These are phyloP conservation scores for Neoarthrinium moseri DNA, from an alignment of 2,329 filamentous ascomycete genomes.

Conservation along the genomic window DNA sequence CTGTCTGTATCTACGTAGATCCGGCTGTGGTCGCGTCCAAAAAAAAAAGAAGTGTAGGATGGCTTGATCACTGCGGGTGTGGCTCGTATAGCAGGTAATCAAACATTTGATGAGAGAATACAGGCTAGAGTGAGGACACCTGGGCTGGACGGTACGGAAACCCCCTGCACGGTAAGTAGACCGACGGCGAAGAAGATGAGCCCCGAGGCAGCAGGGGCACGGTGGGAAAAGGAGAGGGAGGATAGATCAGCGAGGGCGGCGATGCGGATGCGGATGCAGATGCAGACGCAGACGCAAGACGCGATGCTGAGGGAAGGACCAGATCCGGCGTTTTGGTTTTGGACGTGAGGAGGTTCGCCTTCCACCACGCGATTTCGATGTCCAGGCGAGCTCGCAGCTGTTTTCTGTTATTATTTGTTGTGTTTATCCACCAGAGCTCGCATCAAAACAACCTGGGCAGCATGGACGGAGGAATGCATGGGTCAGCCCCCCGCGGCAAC, in stretches of 20 bases:
- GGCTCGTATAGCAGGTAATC: conserved; percentile 9
- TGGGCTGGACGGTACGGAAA: too few species aligned
- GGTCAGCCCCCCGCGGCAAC: neutral
- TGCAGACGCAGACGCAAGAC: too few species aligned
- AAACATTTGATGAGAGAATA: conserved; percentile 10
- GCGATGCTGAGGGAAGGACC: too few species aligned
- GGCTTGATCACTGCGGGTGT: conserved; percentile 1
- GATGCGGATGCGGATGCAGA: too few species aligned
- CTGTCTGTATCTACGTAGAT: too few species aligned
- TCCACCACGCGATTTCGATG: too few species aligned
- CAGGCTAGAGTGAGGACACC: neutral
- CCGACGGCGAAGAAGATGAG: neutral
- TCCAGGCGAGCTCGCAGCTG: too few species aligned
- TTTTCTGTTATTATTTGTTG: neutral
- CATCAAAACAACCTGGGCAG: neutral
- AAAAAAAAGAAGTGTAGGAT: neutral
- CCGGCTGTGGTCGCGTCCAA: conserved; percentile 5
- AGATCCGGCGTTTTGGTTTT: too few species aligned
- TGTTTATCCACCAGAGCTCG: neutral
- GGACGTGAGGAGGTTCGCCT: too few species aligned
- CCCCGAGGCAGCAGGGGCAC: neutral
- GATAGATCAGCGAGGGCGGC: too few species aligned
- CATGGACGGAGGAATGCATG: neutral
- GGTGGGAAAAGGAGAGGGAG: neutral
- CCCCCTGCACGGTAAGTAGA: too few species aligned